Conservation (phyloP, 495 filamentous ascomycete species). For the Neurospora discreta region DNA sequence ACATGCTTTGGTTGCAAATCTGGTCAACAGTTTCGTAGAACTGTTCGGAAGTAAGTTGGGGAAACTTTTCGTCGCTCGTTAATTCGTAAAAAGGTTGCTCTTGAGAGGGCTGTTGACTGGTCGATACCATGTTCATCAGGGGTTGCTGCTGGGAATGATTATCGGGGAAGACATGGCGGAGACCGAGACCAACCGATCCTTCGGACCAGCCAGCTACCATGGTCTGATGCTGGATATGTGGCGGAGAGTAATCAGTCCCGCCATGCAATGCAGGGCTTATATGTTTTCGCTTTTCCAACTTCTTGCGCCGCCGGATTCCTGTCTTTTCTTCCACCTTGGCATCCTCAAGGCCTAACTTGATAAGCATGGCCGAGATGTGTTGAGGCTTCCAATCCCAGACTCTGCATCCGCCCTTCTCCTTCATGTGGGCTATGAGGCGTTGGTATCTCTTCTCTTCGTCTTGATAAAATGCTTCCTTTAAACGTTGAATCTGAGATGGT, state of each 20-base stretch:
- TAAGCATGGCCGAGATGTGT: constrained; percentile 26
- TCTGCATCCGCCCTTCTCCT: constrained; percentile 26
- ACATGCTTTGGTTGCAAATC: constrained; percentile 19
- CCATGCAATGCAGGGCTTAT: constrained; percentile 11
- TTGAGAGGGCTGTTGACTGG: background rate
- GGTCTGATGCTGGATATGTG: background rate
- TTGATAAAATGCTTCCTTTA: constrained; percentile 19
- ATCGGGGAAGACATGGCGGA: background rate
- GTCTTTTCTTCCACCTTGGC: constrained; percentile 19
- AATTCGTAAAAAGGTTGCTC: constrained; percentile 5
- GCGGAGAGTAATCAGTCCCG: background rate
- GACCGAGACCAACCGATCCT: background rate
- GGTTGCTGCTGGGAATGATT: background rate
- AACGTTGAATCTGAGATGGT: constrained; percentile 13
- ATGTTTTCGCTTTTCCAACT: constrained; percentile 23
- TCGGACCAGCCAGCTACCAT: constrained; percentile 18
- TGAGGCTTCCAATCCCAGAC: constrained; percentile 29
- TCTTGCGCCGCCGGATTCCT: constrained; percentile 17
- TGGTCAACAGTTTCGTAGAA: constrained; percentile 31
- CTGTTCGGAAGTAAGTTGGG: constrained; percentile 23
- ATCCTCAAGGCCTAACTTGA: constrained; percentile 26
- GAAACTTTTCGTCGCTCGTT: constrained; percentile 9
- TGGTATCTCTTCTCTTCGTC: constrained; percentile 24
- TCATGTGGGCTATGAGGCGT: constrained; percentile 22
- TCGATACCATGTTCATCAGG: background rate